Base-by-base conservation (phyloP, 2,329 filamentous ascomycete species). In the Epichloe brachyelytri region DNA sequence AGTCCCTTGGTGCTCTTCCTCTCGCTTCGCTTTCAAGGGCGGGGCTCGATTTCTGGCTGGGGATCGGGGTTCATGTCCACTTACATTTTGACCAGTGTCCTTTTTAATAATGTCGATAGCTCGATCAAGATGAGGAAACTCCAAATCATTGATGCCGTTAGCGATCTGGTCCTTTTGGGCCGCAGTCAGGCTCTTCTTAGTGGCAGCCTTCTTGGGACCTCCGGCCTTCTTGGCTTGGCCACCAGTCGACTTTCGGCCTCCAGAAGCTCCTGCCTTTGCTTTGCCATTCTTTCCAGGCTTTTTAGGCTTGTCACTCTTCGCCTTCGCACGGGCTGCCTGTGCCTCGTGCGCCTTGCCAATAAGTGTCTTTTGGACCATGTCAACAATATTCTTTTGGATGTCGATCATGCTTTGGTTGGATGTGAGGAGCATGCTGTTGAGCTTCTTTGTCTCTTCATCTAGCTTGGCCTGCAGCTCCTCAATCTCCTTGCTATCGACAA, bases 151-250 rank as follows among this genome's bases (percentile, higher is more conserved):
- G 56, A 95, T 93, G 14, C 86, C 86, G 53, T 85, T 83, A 1
- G 88, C 91, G 52, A 98, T 94, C 57, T 90, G 80, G 52, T 93
- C 88, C 73, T 97, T 97, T 69, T 98, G 89, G 3, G 84, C 76
- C 53, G 80, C 83, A 43, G 88, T 80, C 61, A 86, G 79, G 50
- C 77, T 77, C 62, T 67, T 71, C 60, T 71, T 71, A 5, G 62
- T 50, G 0, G 67, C 62, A 4, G 68, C 60, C 60, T 77, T 77
- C 64, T 80, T 72, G 52, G 63, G 61, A 37, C 63, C 62, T 36
- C 63, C 59, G 1, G 63, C 53, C 52, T 71, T 70, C 59, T 68
- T 70, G 3, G 65, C 55, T 20, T 62, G 55, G 3, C 63, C 62
- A 19, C 63, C 63, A 12, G 65, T 60, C 1, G 68, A 60, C 62